These are phyloP conservation scores for Colletotrichum echinochloae DNA, from an alignment of 2,329 filamentous ascomycete genomes.

Conservation along the genomic window DNA sequence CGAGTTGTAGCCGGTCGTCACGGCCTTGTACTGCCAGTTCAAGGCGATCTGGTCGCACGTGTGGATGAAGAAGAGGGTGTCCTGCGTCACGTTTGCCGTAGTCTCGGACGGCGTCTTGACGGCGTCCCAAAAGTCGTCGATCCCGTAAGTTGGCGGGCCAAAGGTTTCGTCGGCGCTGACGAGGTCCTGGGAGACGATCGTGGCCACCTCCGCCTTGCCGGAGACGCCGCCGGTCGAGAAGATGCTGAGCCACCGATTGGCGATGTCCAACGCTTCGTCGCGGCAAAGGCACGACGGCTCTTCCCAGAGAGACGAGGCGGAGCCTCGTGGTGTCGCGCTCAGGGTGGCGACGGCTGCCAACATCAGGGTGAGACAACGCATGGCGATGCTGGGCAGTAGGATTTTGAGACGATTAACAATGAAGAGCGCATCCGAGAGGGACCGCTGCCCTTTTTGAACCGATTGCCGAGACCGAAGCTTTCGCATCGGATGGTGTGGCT, in stretches of 20 bases:
- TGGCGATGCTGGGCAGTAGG: neutral
- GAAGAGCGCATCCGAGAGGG: neutral
- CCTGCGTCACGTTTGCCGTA: constrained; percentile 25
- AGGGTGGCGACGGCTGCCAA: neutral
- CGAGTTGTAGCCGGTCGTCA: constrained; percentile 22
- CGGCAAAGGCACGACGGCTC: constrained; percentile 21
- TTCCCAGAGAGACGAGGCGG: neutral
- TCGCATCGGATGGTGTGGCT: neutral
- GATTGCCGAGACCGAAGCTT: neutral
- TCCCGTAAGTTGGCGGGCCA: neutral
- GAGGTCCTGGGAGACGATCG: constrained; percentile 18
- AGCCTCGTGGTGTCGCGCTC: neutral
- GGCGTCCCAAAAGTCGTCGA: constrained; percentile 27
- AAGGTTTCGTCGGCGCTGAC: constrained; percentile 31
- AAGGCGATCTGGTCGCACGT: constrained; percentile 28
- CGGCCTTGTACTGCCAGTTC: constrained; percentile 27
- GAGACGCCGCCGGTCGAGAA: constrained; percentile 17
- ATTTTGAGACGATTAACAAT: neutral
- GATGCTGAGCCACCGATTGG: constrained; percentile 27
- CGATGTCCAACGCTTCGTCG: constrained; percentile 27
- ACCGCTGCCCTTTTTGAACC: neutral
- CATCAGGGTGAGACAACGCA: neutral
- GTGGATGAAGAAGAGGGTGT: constrained; percentile 14
- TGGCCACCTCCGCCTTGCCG: constrained; percentile 23
- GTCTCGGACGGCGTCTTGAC: neutral